Conservation (phyloP, 1,284 basidiomycete genomes). For the Peniophora sp. region DNA sequence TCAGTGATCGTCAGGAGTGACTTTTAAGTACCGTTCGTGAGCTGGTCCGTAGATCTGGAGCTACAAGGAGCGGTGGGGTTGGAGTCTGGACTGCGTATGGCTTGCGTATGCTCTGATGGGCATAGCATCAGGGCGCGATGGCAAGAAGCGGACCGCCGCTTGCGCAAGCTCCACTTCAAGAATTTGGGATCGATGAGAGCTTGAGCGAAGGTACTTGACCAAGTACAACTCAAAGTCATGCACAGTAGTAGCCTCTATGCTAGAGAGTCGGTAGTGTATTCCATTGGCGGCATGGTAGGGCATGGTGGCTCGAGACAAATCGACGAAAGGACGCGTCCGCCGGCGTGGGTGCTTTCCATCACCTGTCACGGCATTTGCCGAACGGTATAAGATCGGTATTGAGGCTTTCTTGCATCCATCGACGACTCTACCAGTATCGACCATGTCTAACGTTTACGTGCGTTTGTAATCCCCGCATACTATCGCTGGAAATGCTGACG, state of each 20-base stretch:
- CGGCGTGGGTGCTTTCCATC: conserved; percentile 7
- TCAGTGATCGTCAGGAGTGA: no score
- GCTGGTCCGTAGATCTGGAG: no score
- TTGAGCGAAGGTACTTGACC: no score
- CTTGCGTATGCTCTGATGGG: no score
- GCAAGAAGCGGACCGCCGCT: no score
- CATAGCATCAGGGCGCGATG: no score
- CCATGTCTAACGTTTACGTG: conserved; percentile 37
- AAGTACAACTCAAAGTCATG: not conserved
- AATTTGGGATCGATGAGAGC: no score
- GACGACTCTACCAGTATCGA: conserved; percentile 11
- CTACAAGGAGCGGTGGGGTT: no score
- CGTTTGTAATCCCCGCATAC: conserved; percentile 9
- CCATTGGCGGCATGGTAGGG: not conserved
- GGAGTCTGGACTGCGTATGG: no score
- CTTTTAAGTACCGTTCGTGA: no score
- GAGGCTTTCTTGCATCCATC: not conserved
- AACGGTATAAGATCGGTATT: conserved; percentile 6
- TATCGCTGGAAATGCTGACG: not conserved
- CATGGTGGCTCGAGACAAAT: not conserved
- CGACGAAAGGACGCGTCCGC: not conserved
- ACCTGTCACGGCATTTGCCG: conserved; percentile 9
- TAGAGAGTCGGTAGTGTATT: not conserved
- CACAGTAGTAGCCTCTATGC: not conserved
- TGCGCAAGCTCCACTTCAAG: no score